Evolutionary conservation across 805 yeast species (phyloP), one percentile per base, ranked within the genome.

Genomic region (Nakazawaea molendinolei): DNA sequence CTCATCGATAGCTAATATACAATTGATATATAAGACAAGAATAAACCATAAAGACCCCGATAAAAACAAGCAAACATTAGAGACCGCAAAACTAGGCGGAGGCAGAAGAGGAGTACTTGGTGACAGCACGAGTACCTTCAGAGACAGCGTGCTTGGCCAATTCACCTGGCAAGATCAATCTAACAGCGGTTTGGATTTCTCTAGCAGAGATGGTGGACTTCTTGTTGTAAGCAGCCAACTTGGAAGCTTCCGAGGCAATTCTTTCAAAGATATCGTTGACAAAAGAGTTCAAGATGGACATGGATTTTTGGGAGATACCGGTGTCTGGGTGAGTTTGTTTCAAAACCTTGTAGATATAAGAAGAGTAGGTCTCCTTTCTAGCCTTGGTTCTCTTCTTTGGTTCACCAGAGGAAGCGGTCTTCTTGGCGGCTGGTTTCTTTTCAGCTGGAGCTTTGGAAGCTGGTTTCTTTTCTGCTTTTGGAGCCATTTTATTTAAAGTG

Each of bases 251-350:
- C 55, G 90, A 69, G 54, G 97, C 97, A 56, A 90, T 84, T 76
- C 97, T 89, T 76, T 89, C 97, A 63, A 89, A 90, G 63, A 89
- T 86, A 70, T 90, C 97, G 71, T 87, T 89, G 53, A 90, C 97
- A 56, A 90, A 90, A 29, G 97, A 90, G 84, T 90, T 90, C 90
- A 90, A 81, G 67, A 90, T 90, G 50, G 95, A 86, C 95, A 90
- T 90, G 49, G 97, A 95, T 65, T 86, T 85, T 72, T 87, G 95
- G 55, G 97, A 89, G 65, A 90, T 90, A 86, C 97, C 97, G 47
- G 97, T 90, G 67, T 90, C 97, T 67, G 97, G 97, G 71, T 90
- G 97, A 46, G 97, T 89, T 77, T 90, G 97, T 72, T 89, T 89
- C 65, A 90, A 82, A 51, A 89, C 97, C 72, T 90, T 90, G 92